A percentile compares a stretch with the other conserved stretches of the same genome.
phyloP scores from a whole-genome alignment of 2,329 filamentous ascomycete species.

The Thermoascus crustaceus region DNA sequence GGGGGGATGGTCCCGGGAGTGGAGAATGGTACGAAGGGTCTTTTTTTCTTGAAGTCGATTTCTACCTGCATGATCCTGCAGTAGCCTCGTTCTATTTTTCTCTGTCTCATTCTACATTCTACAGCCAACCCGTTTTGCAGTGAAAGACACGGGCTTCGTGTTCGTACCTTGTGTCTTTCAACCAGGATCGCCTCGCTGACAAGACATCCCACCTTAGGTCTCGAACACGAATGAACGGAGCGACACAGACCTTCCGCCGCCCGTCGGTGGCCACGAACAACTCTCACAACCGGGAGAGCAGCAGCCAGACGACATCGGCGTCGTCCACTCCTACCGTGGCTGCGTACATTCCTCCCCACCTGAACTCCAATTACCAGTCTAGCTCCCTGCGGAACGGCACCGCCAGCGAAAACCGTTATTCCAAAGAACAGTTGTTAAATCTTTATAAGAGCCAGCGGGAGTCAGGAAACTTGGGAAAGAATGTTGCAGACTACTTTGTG shows the following conservation, averaged over 20 bases:
- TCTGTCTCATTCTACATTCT: no score
- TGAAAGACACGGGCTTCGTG: no score
- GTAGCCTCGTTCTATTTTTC: constrained; percentile 1
- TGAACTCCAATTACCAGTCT: constrained; percentile 43
- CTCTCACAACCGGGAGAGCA: constrained; percentile 38
- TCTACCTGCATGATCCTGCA: constrained; percentile 2
- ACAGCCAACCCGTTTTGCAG: no score
- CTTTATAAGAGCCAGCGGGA: constrained; percentile 57
- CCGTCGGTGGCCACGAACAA: constrained; percentile 52
- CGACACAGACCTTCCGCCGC: constrained; percentile 59
- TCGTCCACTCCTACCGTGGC: constrained; percentile 34
- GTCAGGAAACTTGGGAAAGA: constrained; percentile 47
- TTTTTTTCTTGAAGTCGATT: constrained; percentile 5
- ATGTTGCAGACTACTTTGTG: constrained; percentile 61
- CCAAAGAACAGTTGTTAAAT: constrained; percentile 68
- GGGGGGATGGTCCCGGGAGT: constrained; percentile 51
- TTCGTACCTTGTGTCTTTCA: no score
- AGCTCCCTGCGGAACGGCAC: constrained; percentile 46
- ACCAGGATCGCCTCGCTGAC: constrained; percentile 9
- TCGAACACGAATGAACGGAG: constrained; percentile 54
- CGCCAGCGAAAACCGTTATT: constrained; percentile 56
- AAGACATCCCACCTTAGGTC: constrained; percentile 38
- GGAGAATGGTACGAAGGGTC: constrained; percentile 58
- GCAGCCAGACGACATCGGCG: constrained; percentile 31
- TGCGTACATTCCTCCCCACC: constrained; percentile 55